Conservation (phyloP, 2,329 filamentous ascomycete genomes). For the Phaeophleospora eucalypticola region DNA sequence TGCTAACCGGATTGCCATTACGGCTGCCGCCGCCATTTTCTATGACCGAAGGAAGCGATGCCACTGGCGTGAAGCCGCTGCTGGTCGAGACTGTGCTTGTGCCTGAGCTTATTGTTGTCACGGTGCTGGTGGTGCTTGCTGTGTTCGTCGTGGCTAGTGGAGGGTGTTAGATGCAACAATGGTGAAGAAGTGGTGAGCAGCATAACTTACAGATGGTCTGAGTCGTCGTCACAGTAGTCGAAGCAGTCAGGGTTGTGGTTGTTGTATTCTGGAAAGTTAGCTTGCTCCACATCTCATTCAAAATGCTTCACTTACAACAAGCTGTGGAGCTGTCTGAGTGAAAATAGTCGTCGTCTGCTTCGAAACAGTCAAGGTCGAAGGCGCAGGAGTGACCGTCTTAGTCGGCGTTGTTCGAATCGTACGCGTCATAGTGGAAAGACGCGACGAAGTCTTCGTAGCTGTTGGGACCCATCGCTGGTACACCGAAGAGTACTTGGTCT, state of each 20-base stretch:
- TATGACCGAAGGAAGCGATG: constrained; percentile 1
- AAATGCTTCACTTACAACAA: not conserved
- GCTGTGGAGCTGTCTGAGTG: not conserved
- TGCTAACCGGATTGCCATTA: not conserved
- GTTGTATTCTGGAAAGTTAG: too few species aligned
- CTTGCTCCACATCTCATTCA: not conserved
- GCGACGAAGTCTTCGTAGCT: not conserved
- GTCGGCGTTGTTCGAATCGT: not conserved
- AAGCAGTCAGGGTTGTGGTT: not conserved
- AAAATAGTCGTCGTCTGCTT: not conserved
- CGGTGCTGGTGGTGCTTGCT: not conserved
- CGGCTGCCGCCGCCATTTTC: constrained; percentile 1
- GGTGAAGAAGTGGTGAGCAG: not conserved
- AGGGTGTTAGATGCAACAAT: not conserved
- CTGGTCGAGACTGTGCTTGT: not conserved
- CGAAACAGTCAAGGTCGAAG: not conserved
- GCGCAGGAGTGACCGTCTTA: not conserved
- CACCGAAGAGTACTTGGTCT: not conserved
- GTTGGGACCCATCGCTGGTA: not conserved
- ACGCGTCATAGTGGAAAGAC: not conserved
- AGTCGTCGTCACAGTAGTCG: not conserved
- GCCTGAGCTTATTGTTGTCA: not conserved
- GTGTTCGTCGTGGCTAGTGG: not conserved
- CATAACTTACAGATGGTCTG: not conserved
- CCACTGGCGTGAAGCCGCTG: constrained; percentile 3